Conservation (phyloP, 2,329 filamentous ascomycete species). For the Geosmithia flava region DNA sequence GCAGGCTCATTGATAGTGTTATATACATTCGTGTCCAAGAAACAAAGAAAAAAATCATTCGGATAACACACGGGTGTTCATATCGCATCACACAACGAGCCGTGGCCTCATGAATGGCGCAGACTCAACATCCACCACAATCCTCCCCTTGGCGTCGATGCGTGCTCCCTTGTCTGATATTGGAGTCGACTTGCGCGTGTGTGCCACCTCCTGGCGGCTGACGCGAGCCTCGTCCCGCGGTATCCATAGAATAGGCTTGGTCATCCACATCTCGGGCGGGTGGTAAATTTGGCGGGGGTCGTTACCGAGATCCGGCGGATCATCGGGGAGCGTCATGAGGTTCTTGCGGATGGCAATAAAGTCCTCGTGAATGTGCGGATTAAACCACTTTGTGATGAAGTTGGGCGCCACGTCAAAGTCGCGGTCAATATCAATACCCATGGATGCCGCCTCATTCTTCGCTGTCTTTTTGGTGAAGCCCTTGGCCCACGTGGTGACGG, state of each 20-base stretch:
- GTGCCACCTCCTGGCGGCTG: constrained; percentile 62
- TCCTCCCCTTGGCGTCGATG: constrained; percentile 18
- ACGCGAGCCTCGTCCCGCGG: constrained; percentile 64
- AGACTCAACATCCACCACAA: constrained; percentile 21
- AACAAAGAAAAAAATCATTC: neutral
- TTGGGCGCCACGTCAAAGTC: constrained; percentile 24
- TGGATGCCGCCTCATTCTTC: constrained; percentile 14
- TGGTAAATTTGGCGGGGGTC: constrained; percentile 48
- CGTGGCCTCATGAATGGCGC: constrained; percentile 22
- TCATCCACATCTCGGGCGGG: constrained; percentile 49
- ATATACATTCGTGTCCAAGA: neutral
- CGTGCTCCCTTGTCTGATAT: constrained; percentile 52
- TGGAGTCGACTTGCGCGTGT: constrained; percentile 58
- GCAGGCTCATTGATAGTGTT: neutral
- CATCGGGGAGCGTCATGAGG: constrained; percentile 41
- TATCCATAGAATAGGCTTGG: constrained; percentile 68
- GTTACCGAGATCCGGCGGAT: constrained; percentile 47
- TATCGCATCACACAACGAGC: constrained; percentile 28
- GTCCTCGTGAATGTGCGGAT: constrained; percentile 65
- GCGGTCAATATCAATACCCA: constrained; percentile 12
- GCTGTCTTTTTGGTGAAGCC: constrained; percentile 16
- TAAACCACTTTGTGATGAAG: constrained; percentile 55
- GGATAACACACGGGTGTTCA: constrained; percentile 12
- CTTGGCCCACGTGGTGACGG: constrained; percentile 14
- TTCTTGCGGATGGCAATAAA: constrained; percentile 60